Percentiles rank a stretch among this genome's conserved stretches.
Evolutionary conservation across 2,329 filamentous ascomycete species (phyloP).

Genomic region (Pseudogymnoascus sp.): DNA sequence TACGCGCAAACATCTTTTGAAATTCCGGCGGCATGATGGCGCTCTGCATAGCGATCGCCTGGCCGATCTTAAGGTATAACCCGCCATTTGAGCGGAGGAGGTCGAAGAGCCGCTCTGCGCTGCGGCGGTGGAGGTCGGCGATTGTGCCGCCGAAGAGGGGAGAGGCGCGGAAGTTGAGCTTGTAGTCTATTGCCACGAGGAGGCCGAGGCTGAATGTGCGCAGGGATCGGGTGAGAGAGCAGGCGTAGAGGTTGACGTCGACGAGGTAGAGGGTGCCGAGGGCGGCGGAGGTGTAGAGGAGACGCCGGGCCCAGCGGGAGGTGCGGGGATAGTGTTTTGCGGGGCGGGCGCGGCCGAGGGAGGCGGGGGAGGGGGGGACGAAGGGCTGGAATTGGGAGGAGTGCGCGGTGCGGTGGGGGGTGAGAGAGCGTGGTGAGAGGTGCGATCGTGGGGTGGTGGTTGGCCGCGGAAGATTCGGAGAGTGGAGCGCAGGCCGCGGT

Average conservation of each 20-base stretch:
- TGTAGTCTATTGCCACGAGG: slow-evolving; percentile 84
- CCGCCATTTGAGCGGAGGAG: slow-evolving; percentile 82
- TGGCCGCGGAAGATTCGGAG: neutral
- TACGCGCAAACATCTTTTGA: slow-evolving; percentile 87
- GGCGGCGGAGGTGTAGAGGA: slow-evolving; percentile 53
- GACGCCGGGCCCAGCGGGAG: slow-evolving; percentile 68
- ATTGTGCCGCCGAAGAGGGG: slow-evolving; percentile 68
- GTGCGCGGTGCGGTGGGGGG: slow-evolving; percentile 22
- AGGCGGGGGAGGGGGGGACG: slow-evolving; percentile 68
- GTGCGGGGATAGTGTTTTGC: slow-evolving; percentile 64
- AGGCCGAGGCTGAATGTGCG: slow-evolving; percentile 76
- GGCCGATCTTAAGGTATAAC: slow-evolving; percentile 93
- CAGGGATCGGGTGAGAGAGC: slow-evolving; percentile 66
- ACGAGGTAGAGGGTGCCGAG: slow-evolving; percentile 56
- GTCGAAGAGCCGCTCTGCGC: slow-evolving; percentile 73
- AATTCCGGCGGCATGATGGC: slow-evolving; percentile 90
- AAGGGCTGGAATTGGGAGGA: slow-evolving; percentile 52
- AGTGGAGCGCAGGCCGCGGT: neutral
- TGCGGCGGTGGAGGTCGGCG: slow-evolving; percentile 71
- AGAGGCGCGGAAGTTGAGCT: slow-evolving; percentile 83
- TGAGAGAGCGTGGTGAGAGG: slow-evolving; percentile 12
- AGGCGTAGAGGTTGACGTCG: slow-evolving; percentile 71
- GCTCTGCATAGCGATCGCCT: slow-evolving; percentile 97
- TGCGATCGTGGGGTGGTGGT: slow-evolving; percentile 8
- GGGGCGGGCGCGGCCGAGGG: slow-evolving; percentile 62